Evolutionary conservation across 1,284 basidiomycete genomes (phyloP).

Genomic region (Leccinum huronense): DNA sequence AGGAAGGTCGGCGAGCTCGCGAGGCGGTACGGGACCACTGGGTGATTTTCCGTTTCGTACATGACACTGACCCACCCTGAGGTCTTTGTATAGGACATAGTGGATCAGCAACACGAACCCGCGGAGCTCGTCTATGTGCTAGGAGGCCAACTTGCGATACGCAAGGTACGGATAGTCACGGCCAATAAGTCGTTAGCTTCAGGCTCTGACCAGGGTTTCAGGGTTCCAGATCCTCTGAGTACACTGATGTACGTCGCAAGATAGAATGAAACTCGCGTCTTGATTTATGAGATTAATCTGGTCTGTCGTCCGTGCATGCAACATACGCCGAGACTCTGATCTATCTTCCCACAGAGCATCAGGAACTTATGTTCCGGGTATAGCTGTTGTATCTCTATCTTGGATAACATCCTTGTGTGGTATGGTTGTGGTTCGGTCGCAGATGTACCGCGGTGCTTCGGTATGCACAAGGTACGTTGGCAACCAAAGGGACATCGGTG

Average conservation of each 20-base stretch:
- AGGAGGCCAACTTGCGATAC: slow-evolving; percentile 60
- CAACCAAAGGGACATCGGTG: slow-evolving; percentile 39
- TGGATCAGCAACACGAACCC: slow-evolving; percentile 63
- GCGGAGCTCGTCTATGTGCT: slow-evolving; percentile 57
- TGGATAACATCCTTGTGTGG: slow-evolving; percentile 75
- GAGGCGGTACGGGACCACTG: slow-evolving; percentile 65
- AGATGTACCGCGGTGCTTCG: slow-evolving; percentile 56
- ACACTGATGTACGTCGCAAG: slow-evolving; percentile 76
- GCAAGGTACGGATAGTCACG: slow-evolving; percentile 52
- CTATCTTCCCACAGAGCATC: slow-evolving; percentile 45
- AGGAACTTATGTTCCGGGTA: slow-evolving; percentile 75
- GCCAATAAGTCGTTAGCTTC: slow-evolving; percentile 4
- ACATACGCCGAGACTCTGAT: slow-evolving; percentile 6
- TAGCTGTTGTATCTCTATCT: slow-evolving; percentile 69
- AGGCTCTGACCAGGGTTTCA: slow-evolving; percentile 29
- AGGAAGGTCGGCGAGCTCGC: slow-evolving; percentile 67
- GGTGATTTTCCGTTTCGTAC: slow-evolving; percentile 10
- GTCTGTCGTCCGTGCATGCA: slow-evolving; percentile 40
- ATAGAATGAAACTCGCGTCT: slow-evolving; percentile 47
- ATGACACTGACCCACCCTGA: slow-evolving; percentile 1
- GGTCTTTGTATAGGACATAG: slow-evolving; percentile 39
- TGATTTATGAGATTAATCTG: slow-evolving; percentile 72
- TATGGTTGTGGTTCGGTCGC: slow-evolving; percentile 64
- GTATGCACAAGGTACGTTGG: slow-evolving; percentile 53
- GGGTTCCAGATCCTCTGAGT: slow-evolving; percentile 72